Conservation (phyloP, 441 rosid species). For the Erysimum cheiri region DNA sequence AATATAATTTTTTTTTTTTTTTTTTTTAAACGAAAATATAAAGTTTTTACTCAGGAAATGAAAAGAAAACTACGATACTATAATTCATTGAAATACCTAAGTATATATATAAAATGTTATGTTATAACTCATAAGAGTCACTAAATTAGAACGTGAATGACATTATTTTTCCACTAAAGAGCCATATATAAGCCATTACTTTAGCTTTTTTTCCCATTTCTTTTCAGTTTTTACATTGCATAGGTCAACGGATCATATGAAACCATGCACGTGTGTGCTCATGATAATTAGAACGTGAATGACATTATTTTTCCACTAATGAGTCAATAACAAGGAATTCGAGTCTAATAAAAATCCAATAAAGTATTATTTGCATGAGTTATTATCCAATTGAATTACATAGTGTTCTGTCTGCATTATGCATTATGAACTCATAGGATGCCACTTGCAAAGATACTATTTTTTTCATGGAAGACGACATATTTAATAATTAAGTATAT, state of each 20-base stretch:
- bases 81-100: neutral
- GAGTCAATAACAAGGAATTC: slow-evolving; percentile 27
- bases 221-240: slow-evolving; percentile 22
- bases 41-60: no score
- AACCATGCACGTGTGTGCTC: slow-evolving; percentile 35
- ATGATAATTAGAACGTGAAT: slow-evolving; percentile 31
- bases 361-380: neutral
- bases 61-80: neutral
- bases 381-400: slow-evolving; percentile 7
- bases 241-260: slow-evolving; percentile 20
- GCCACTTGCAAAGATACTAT: slow-evolving; percentile 37
- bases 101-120: neutral
- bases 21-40: neutral
- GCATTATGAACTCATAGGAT: slow-evolving; percentile 14
- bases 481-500: neutral
- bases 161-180: no score
- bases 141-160: no score
- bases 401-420: slow-evolving; percentile 14
- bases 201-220: slow-evolving; percentile 3
- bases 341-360: neutral
- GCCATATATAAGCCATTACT: neutral
- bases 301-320: slow-evolving; percentile 15
- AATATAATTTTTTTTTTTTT: no score
- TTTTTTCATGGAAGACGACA: slow-evolving; percentile 7
- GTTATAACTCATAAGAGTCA: slow-evolving; percentile 2